phyloP scores from a whole-genome alignment of 352 stramenopile species.

The Phytophthora europaea region DNA sequence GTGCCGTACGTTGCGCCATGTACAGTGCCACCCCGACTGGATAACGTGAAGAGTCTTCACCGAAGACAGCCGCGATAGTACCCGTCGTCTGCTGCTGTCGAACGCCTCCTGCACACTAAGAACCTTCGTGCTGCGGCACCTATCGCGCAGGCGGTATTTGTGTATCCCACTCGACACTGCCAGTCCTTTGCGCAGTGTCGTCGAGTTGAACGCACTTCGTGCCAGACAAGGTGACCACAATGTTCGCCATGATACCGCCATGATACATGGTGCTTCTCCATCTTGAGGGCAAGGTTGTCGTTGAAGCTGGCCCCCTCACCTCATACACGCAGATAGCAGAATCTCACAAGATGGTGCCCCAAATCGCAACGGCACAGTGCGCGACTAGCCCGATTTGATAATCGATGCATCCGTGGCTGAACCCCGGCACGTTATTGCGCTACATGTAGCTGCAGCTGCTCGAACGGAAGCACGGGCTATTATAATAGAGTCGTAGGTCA shows the following conservation, averaged over 20 bases:
- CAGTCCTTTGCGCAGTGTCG: neutral
- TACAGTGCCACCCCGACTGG: conserved; percentile 9
- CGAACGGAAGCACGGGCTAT: conserved; percentile 16
- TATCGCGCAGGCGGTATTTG: neutral
- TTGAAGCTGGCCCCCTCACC: neutral
- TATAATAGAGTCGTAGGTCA: conserved; percentile 10
- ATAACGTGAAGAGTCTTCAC: too few species aligned
- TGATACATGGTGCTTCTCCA: neutral
- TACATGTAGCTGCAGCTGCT: conserved; percentile 16
- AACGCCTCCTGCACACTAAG: conserved; percentile 8
- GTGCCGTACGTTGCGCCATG: neutral
- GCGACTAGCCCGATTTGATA: conserved; percentile 30
- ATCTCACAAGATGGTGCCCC: conserved; percentile 3
- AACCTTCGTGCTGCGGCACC: conserved; percentile 3
- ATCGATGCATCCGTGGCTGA: conserved; percentile 12
- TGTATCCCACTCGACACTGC: neutral
- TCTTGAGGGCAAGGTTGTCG: neutral
- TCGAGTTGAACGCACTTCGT: neutral
- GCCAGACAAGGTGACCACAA: neutral
- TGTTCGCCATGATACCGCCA: neutral
- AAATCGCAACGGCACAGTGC: conserved; percentile 17
- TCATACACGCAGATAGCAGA: neutral
- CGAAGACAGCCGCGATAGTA: conserved; percentile 7
- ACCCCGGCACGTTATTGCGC: conserved; percentile 8
- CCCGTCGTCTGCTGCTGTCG: conserved; percentile 24